Evolutionary conservation across 2,329 filamentous ascomycete genomes (phyloP).

Genomic region (Talaromyces sp.): DNA sequence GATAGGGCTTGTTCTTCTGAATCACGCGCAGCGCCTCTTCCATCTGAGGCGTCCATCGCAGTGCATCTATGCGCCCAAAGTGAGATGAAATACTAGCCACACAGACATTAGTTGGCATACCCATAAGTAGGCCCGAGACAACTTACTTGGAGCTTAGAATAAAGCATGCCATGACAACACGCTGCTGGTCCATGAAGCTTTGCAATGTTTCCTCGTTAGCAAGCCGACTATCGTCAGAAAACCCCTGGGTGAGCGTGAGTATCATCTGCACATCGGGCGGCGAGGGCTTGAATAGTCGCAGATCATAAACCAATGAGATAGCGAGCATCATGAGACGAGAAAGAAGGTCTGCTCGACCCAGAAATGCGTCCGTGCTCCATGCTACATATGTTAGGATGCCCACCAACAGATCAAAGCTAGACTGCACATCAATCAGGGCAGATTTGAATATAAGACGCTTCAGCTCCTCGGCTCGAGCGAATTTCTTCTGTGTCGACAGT

Average conservation of each 20-base stretch:
- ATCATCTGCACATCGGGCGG: conserved; percentile 26
- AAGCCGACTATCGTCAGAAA: conserved; percentile 13
- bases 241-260: conserved; percentile 23
- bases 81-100: conserved; percentile 28
- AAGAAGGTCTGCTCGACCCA: conserved; percentile 23
- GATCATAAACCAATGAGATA: conserved; percentile 33
- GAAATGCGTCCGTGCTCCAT: conserved; percentile 34
- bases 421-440: conserved; percentile 23
- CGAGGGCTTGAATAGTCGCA: conserved; percentile 29
- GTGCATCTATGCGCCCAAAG: conserved; percentile 27
- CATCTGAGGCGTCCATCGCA: conserved; percentile 36
- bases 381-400: conserved; percentile 32
- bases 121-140: background rate
- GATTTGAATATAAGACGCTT: conserved; percentile 25
- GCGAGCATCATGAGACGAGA: conserved; percentile 36
- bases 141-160: conserved; percentile 24
- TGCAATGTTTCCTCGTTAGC: conserved; percentile 11
- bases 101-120: conserved; percentile 11
- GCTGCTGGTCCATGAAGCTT: conserved; percentile 21
- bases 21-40: conserved; percentile 31
- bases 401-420: conserved; percentile 32
- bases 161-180: conserved; percentile 26
- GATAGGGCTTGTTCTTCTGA: conserved; percentile 18
- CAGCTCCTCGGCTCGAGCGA: conserved; percentile 23
- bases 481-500: conserved; percentile 23